phyloP scores from a whole-genome alignment of 2,329 filamentous ascomycete genomes.

The Helicocarpus griseus region DNA sequence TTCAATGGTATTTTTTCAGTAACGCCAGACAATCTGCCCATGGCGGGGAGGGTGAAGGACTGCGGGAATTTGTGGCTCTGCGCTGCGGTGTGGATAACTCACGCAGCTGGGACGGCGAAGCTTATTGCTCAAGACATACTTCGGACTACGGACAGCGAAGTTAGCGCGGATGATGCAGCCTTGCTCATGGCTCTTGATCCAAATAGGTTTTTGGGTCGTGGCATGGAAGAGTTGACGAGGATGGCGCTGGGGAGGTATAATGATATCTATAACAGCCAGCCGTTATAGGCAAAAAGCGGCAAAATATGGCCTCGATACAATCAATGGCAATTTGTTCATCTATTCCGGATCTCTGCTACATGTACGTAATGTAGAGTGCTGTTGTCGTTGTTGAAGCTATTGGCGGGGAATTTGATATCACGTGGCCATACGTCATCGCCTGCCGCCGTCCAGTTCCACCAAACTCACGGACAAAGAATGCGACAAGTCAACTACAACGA shows the following conservation, averaged over 20 bases:
- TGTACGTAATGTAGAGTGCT: too few species aligned
- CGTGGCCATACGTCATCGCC: background rate
- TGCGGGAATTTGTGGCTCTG: conserved; percentile 21
- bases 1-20: conserved; percentile 27
- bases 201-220: conserved; percentile 17
- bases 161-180: conserved; percentile 10
- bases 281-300: background rate
- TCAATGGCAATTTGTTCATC: background rate
- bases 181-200: conserved; percentile 17
- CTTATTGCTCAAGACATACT: conserved; percentile 13
- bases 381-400: too few species aligned
- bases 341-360: too few species aligned
- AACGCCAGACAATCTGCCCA: conserved; percentile 26
- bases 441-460: background rate
- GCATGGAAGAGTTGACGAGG: conserved; percentile 12
- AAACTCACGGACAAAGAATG: background rate
- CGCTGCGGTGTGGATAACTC: conserved; percentile 28
- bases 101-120: conserved; percentile 24
- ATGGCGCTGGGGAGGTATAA: conserved; percentile 23
- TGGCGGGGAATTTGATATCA: background rate
- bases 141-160: conserved; percentile 5
- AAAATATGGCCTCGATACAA: too few species aligned
- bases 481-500: too few species aligned
- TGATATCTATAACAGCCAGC: conserved; percentile 20
- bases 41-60: conserved; percentile 20